Evolutionary conservation across 495 filamentous ascomycete genomes (phyloP), one percentile per base, ranked within the genome.

Genomic region (Apodospora peruviana): DNA sequence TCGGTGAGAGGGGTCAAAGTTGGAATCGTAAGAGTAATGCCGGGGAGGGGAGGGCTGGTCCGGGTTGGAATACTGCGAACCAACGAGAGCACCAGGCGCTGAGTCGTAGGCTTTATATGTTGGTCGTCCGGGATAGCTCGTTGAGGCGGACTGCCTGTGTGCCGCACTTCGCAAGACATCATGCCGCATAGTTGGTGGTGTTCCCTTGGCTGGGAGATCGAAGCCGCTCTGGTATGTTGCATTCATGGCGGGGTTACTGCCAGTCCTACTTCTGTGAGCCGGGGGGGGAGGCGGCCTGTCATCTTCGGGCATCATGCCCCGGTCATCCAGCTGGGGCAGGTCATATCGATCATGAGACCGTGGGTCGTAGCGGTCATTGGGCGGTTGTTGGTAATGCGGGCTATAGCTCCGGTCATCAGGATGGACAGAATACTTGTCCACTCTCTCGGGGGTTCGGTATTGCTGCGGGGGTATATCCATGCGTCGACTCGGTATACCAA

Each of bases 21-120:
- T 50, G 3, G 64, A 43, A 48, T 79, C 76, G 45, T 74, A 78
- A 5, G 74, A 76, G 40, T 78, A 64, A 55, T 78, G 74, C 1
- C 70, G 66, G 24, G 65, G 61, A n/a, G 62, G 65, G 5, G 63
- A 52, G 2, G 64, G 54, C 7, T 59, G 55, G 3, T 71, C 67
- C 3, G 40, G 29, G 19, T 61, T 55, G 1, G 57, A 48, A 21
- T 68, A 66, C 29, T 66, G 67, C 0, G 53, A 36, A 22, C 55
- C 45, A 11, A 47, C 41, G 16, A 59, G 64, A 12, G 58, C 52
- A 5, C 61, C 61, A 1, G 72, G 68, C 2, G 70, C 64, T 7
- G 71, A 72, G 16, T 76, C 71, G 36, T 58, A 66, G 20, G 70
- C 66, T 47, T 66, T 68, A 51, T 74, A 77, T 5, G 61, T 68